Conservation (phyloP, 2,329 filamentous ascomycete genomes). For the Fragosphaeria purpurea region DNA sequence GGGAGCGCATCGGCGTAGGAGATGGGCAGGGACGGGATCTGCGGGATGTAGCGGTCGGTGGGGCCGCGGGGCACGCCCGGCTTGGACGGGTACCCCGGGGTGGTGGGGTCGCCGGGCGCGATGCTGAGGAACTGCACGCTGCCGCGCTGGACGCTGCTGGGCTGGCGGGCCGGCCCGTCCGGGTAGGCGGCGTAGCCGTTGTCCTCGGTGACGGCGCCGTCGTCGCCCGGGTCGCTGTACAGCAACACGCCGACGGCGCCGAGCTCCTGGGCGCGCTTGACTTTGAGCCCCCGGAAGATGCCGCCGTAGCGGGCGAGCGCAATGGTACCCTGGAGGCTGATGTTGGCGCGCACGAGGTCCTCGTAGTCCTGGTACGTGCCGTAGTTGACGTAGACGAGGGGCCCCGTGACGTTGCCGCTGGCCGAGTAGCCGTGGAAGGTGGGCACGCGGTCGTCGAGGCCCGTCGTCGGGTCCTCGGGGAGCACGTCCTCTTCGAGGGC, state of each 20-base stretch:
- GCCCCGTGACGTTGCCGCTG: slow-evolving; percentile 79
- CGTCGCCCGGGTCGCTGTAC: slow-evolving; percentile 83
- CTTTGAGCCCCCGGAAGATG: slow-evolving; percentile 82
- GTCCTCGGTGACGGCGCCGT: slow-evolving; percentile 69
- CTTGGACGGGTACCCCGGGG: slow-evolving; percentile 86
- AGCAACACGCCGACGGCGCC: slow-evolving; percentile 80
- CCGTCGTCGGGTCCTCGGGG: slow-evolving; percentile 70
- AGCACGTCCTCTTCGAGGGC: slow-evolving; percentile 76
- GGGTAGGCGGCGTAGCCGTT: slow-evolving; percentile 76
- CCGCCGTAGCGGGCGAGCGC: slow-evolving; percentile 77
- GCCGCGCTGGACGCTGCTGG: slow-evolving; percentile 81
- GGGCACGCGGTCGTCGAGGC: slow-evolving; percentile 62
- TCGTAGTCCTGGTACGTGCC: slow-evolving; percentile 80
- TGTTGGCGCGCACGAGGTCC: slow-evolving; percentile 63
- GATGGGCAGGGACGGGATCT: slow-evolving; percentile 59
- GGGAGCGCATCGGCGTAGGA: slow-evolving; percentile 11
- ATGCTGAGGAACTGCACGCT: slow-evolving; percentile 73
- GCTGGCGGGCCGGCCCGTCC: slow-evolving; percentile 75
- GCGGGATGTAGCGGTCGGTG: slow-evolving; percentile 60
- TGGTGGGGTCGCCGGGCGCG: slow-evolving; percentile 69
- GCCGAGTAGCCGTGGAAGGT: slow-evolving; percentile 95
- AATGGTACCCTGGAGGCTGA: slow-evolving; percentile 75
- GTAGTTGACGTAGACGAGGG: slow-evolving; percentile 85
- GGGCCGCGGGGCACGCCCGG: slow-evolving; percentile 72
- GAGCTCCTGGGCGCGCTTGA: slow-evolving; percentile 83